phyloP scores from a whole-genome alignment of 2,329 filamentous ascomycete species.

The Exophiala calicioides region DNA sequence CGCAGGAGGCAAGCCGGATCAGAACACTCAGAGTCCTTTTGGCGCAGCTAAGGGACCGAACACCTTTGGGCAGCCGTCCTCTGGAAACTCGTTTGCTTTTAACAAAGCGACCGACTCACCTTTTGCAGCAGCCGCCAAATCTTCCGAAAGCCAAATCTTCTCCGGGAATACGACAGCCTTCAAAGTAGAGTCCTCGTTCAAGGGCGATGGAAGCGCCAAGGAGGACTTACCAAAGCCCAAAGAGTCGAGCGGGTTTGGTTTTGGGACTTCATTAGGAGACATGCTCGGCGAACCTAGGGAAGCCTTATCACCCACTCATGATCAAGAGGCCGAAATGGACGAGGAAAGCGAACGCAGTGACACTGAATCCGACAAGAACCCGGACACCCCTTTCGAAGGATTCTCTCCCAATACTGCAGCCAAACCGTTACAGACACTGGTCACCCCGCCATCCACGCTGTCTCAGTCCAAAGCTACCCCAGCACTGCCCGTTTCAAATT shows the following conservation, averaged over 20 bases:
- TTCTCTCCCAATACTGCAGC: conserved; percentile 9
- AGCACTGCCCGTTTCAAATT: conserved; percentile 36
- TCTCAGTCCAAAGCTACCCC: conserved; percentile 31
- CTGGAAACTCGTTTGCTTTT: conserved; percentile 14
- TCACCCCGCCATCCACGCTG: conserved; percentile 31
- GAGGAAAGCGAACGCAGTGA: conserved; percentile 24
- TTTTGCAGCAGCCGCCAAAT: conserved; percentile 38
- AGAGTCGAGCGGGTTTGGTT: conserved; percentile 38
- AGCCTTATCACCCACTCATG: conserved; percentile 25
- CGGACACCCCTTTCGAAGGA: conserved; percentile 7
- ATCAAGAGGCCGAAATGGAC: conserved; percentile 34
- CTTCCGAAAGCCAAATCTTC: conserved; percentile 7
- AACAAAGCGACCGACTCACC: conserved; percentile 28
- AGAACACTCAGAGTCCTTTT: conserved; percentile 33
- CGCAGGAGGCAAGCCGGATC: conserved; percentile 21
- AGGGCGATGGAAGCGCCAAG: conserved; percentile 43
- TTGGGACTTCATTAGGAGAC: conserved; percentile 43
- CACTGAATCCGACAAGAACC: conserved; percentile 19
- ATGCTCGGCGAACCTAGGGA: conserved; percentile 37
- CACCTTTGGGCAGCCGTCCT: conserved; percentile 35
- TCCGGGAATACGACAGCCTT: conserved; percentile 38
- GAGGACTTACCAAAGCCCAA: conserved; percentile 43
- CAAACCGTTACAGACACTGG: conserved; percentile 18
- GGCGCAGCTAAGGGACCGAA: conserved; percentile 28
- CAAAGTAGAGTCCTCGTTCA: conserved; percentile 47